These are phyloP conservation scores for Clitocybe nebularis DNA, from an alignment of 1,284 basidiomycete species.

Conservation along the genomic window DNA sequence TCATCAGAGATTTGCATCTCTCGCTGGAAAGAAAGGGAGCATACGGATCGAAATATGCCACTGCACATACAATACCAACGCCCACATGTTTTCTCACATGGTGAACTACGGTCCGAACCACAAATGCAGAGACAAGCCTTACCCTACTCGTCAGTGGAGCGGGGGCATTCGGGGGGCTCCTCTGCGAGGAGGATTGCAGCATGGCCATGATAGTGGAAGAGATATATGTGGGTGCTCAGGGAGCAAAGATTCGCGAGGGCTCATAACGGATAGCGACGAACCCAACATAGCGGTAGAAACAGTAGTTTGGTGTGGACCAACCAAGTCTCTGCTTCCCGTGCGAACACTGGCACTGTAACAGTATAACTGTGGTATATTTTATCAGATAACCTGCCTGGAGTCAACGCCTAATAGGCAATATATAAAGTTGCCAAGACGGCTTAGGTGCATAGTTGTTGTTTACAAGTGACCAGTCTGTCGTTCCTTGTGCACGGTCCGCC, in stretches of 20 bases:
- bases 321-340: slow-evolving; percentile 25
- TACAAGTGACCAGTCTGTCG: too few relatives aligned
- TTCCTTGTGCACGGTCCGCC: too few relatives aligned
- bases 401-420: too few relatives aligned
- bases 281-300: slow-evolving; percentile 28
- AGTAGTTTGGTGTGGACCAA: slow-evolving; percentile 18
- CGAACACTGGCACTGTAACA: slow-evolving; percentile 16
- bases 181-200: background rate
- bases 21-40: slow-evolving; percentile 15
- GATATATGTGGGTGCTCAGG: slow-evolving; percentile 12
- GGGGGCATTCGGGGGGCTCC: slow-evolving; percentile 1
- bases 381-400: too few relatives aligned
- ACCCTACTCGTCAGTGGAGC: background rate
- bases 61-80: slow-evolving; percentile 40
- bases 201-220: slow-evolving; percentile 11
- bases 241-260: slow-evolving; percentile 15
- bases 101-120: slow-evolving; percentile 19
- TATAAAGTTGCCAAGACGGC: too few relatives aligned
- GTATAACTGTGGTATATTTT: too few relatives aligned
- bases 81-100: slow-evolving; percentile 42
- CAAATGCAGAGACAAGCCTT: slow-evolving; percentile 8
- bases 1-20: slow-evolving; percentile 3
- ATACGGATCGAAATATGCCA: slow-evolving; percentile 50
- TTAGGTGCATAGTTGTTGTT: too few relatives aligned
- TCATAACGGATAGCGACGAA: slow-evolving; percentile 26